phyloP scores from a whole-genome alignment of 2,329 filamentous ascomycete genomes.

The Botrytis elliptica region DNA sequence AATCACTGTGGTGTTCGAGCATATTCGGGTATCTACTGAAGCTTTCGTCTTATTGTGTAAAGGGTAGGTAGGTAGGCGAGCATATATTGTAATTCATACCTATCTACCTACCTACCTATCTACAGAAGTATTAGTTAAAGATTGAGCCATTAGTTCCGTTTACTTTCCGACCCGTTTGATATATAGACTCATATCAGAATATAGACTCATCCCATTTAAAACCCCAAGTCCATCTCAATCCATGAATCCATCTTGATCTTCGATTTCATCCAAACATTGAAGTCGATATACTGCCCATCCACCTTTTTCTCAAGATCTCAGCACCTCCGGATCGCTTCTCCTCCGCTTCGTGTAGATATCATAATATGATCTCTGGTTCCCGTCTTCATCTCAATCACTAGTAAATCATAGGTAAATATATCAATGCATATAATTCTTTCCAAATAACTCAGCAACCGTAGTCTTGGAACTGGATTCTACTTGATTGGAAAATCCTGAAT shows the following conservation, averaged over 20 bases:
- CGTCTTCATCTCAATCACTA: background rate
- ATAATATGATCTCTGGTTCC: background rate
- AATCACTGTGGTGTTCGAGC: too few relatives aligned
- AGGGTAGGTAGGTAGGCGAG: background rate
- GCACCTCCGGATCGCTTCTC: background rate
- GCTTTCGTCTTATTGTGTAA: background rate
- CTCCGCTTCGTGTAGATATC: too few relatives aligned
- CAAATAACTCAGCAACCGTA: background rate
- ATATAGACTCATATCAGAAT: background rate
- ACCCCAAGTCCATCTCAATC: background rate
- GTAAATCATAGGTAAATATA: background rate
- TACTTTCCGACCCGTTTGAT: background rate
- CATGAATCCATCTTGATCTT: background rate
- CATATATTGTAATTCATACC: background rate
- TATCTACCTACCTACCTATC: background rate
- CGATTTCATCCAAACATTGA: background rate
- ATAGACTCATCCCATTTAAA: background rate
- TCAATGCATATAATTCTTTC: too few relatives aligned
- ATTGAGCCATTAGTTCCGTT: too few relatives aligned
- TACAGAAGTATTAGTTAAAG: background rate
- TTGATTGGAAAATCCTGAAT: background rate
- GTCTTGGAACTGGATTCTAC: background rate
- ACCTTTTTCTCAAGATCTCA: background rate
- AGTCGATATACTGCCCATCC: background rate
- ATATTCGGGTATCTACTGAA: background rate